phyloP scores from a whole-genome alignment of 2,329 filamentous ascomycete genomes.

The Didymella arachidicola region DNA sequence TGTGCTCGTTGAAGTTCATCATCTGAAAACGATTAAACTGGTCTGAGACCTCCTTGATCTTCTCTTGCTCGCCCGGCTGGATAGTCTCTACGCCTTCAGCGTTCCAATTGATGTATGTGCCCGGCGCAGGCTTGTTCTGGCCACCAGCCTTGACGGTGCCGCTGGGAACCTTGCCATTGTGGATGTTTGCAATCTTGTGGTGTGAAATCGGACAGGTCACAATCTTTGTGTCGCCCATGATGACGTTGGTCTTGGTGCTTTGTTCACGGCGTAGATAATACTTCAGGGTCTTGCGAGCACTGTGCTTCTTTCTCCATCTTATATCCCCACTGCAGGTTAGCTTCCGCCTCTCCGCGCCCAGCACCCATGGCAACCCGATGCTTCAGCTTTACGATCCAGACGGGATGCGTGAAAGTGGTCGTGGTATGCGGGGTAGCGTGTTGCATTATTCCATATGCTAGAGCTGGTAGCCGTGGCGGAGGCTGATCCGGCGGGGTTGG shows the following conservation, averaged over 20 bases:
- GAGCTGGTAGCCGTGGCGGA: slow-evolving; percentile 11
- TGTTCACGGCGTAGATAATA: background rate
- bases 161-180: slow-evolving; percentile 37
- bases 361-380: slow-evolving; percentile 7
- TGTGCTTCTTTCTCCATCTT: slow-evolving; percentile 1
- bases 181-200: slow-evolving; percentile 38
- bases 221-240: slow-evolving; percentile 18
- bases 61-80: slow-evolving; percentile 52
- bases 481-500: slow-evolving; percentile 16
- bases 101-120: slow-evolving; percentile 55
- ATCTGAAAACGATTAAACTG: slow-evolving; percentile 58
- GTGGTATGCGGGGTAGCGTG: slow-evolving; percentile 19
- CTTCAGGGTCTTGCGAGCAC: background rate
- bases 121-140: slow-evolving; percentile 34
- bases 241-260: background rate
- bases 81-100: slow-evolving; percentile 52
- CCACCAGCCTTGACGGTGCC: slow-evolving; percentile 37
- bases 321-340: slow-evolving; percentile 9
- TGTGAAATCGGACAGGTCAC: slow-evolving; percentile 32
- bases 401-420: slow-evolving; percentile 6
- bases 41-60: slow-evolving; percentile 56
- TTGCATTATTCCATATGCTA: slow-evolving; percentile 8
- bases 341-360: slow-evolving; percentile 14
- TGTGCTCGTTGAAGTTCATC: slow-evolving; percentile 55
- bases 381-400: slow-evolving; percentile 11